These are phyloP conservation scores for Chamaenerion angustifolium DNA, from an alignment of 345 rosid species.

Conservation along the genomic window DNA sequence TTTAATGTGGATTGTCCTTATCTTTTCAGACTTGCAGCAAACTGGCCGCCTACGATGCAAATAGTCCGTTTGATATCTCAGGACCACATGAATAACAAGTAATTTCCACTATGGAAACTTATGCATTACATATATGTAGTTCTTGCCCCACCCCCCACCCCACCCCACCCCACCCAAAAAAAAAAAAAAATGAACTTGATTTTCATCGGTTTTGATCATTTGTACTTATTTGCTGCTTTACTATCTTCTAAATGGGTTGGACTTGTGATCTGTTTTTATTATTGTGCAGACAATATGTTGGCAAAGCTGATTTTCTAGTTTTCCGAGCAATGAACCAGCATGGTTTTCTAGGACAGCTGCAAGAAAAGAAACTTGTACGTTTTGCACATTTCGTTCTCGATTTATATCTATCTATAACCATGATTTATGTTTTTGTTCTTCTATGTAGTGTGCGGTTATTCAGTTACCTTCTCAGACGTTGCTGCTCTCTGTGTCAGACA, in stretches of 20 bases:
- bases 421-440: background rate
- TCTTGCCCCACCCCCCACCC: conserved; percentile 1
- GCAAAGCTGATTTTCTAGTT: conserved; percentile 91
- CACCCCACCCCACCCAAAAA: no score
- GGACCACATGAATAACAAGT: conserved; percentile 99
- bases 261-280: background rate
- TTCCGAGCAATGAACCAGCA: conserved; percentile 96
- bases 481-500: conserved; percentile 87
- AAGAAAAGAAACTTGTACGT: conserved; percentile 97
- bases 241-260: background rate
- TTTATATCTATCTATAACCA: no score
- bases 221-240: conserved; percentile 6
- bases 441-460: conserved; percentile 81
- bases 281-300: conserved; percentile 71
- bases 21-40: conserved; percentile 77
- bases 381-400: background rate
- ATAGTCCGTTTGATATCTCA: conserved; percentile 92
- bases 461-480: conserved; percentile 88
- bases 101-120: conserved; percentile 9
- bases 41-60: conserved; percentile 94
- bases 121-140: background rate
- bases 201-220: background rate
- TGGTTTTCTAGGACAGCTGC: conserved; percentile 88
- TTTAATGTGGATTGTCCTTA: background rate
- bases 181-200: background rate